phyloP scores from a whole-genome alignment of 164 flowering plant species.

The Sextonia rubra region DNA sequence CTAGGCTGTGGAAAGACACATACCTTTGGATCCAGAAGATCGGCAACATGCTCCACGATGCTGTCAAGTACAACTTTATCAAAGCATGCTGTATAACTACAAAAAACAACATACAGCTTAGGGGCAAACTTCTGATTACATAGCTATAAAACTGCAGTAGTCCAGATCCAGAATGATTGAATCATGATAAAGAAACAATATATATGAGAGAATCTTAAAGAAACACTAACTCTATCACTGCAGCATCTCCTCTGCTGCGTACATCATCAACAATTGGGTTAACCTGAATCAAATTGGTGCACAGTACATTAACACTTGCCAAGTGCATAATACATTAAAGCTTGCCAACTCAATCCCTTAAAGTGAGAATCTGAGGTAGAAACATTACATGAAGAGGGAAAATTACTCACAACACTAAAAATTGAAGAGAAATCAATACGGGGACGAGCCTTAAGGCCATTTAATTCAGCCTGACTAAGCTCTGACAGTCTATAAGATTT shows the following conservation, averaged over 20 bases:
- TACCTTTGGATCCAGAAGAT: slow-evolving; percentile 86
- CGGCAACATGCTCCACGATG: slow-evolving; percentile 59
- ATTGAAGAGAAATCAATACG: slow-evolving; percentile 90
- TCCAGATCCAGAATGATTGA: too few species aligned
- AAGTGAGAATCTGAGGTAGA: background rate
- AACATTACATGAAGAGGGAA: background rate
- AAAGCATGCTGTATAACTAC: slow-evolving; percentile 73
- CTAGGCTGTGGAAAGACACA: background rate
- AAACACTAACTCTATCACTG: slow-evolving; percentile 77
- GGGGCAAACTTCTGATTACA: slow-evolving; percentile 1
- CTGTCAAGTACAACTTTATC: slow-evolving; percentile 72
- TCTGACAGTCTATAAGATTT: slow-evolving; percentile 82
- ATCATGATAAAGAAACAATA: background rate
- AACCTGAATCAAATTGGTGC: slow-evolving; percentile 39
- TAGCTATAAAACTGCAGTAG: too few species aligned
- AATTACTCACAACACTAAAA: slow-evolving; percentile 52
- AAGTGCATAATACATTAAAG: background rate
- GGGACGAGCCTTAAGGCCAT: slow-evolving; percentile 78
- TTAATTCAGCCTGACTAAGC: slow-evolving; percentile 49
- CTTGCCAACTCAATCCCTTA: background rate
- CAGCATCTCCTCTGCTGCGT: slow-evolving; percentile 79
- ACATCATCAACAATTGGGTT: slow-evolving; percentile 92
- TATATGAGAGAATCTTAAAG: slow-evolving; percentile 12
- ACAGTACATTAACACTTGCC: too few species aligned
- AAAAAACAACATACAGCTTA: slow-evolving; percentile 5